Evolutionary conservation across 305 asterid species (phyloP).

Genomic region (Salvia sclarea): DNA sequence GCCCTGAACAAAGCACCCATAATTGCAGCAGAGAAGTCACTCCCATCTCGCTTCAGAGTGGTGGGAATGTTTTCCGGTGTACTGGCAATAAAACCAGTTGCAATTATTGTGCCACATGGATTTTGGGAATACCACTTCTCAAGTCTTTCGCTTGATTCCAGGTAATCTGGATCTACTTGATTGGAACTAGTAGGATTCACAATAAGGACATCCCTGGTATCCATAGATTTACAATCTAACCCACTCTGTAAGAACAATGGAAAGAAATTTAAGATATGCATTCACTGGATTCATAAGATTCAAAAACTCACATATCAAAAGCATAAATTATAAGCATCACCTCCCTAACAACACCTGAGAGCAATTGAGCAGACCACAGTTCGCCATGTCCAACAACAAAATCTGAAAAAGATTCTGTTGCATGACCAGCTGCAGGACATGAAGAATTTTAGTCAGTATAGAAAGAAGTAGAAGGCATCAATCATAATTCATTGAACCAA

Average conservation of each 20-base stretch:
- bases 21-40: conserved; percentile 99
- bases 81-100: conserved; percentile 93
- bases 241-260: conserved; percentile 60
- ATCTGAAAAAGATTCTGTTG: conserved; percentile 77
- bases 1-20: conserved; percentile 92
- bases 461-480: background rate
- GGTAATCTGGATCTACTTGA: conserved; percentile 94
- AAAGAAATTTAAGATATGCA: conserved; percentile 21
- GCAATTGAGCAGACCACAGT: conserved; percentile 86
- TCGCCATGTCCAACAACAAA: conserved; percentile 98
- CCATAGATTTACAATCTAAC: conserved; percentile 74
- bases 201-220: conserved; percentile 91
- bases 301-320: conserved; percentile 17
- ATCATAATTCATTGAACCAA: background rate
- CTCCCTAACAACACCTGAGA: conserved; percentile 75
- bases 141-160: conserved; percentile 70
- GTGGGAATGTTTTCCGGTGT: conserved; percentile 90
- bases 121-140: conserved; percentile 79
- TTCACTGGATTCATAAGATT: conserved; percentile 1
- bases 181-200: conserved; percentile 77
- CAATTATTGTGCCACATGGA: conserved; percentile 67
- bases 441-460: background rate
- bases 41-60: conserved; percentile 96
- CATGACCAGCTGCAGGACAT: conserved; percentile 88
- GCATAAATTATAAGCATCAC: conserved; percentile 39